These are phyloP conservation scores for Barbarea vulgaris DNA, from an alignment of 345 rosid genomes.

Conservation along the genomic window DNA sequence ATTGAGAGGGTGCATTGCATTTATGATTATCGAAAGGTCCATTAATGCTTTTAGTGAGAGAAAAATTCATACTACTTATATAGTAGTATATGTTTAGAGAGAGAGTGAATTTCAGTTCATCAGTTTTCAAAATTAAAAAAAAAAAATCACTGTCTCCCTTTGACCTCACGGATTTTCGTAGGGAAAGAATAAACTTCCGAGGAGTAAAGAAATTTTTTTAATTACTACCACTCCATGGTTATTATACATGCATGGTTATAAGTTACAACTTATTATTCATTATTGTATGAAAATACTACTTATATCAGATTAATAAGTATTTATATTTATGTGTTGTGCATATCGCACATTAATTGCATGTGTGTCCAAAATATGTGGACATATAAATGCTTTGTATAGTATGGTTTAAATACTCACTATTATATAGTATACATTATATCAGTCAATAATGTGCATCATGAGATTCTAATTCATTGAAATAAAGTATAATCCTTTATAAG, in stretches of 20 bases:
- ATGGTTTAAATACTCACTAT: constrained; percentile 24
- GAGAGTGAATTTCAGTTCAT: constrained; percentile 1
- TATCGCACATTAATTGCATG: constrained; percentile 25
- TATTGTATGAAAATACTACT: not conserved
- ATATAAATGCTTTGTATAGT: constrained; percentile 27
- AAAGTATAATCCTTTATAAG: not conserved
- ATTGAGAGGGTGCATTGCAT: constrained; percentile 74
- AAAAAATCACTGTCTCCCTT: constrained; percentile 1
- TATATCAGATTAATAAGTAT: constrained; percentile 1
- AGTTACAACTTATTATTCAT: not conserved
- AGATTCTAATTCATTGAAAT: constrained; percentile 13
- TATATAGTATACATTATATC: constrained; percentile 20
- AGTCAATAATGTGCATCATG: constrained; percentile 22
- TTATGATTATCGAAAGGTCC: constrained; percentile 55
- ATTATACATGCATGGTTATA: not conserved
- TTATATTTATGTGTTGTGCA: constrained; percentile 13
- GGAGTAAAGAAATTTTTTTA: not conserved
- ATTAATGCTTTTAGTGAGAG: constrained; percentile 46
- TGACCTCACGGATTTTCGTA: constrained; percentile 26
- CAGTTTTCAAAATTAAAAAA: not conserved
- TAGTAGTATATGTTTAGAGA: constrained; percentile 16
- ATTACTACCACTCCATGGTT: constrained; percentile 4
- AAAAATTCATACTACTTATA: constrained; percentile 27
- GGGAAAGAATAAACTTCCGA: constrained; percentile 2
- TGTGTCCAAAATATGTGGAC: constrained; percentile 33